phyloP scores from a whole-genome alignment of 225 moss, liverwort and hornwort species.

The Neckera pumila region DNA sequence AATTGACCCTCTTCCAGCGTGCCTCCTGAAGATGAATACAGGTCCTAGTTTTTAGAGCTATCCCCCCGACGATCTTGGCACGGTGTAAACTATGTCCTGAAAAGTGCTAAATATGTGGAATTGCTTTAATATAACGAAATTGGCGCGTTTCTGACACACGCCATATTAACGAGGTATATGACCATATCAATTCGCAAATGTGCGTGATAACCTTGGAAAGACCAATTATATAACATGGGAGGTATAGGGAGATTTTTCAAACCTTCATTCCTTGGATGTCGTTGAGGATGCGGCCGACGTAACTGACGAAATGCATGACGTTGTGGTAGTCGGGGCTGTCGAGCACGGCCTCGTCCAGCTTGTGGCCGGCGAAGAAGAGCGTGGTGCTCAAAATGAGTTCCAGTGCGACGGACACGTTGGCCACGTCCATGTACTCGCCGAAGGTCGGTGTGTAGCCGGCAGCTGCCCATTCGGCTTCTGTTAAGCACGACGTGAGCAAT shows the following conservation, averaged over 20 bases:
- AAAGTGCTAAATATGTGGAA: not conserved
- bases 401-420: constrained; percentile 14
- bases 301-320: constrained; percentile 27
- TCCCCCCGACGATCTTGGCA: not conserved
- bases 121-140: not conserved
- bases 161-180: not conserved
- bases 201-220: not conserved
- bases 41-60: not conserved
- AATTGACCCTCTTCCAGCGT: not conserved
- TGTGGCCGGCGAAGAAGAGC: constrained; percentile 39
- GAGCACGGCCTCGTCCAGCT: constrained; percentile 13
- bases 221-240: not conserved
- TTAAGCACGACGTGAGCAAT: constrained; percentile 29
- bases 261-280: constrained; percentile 51
- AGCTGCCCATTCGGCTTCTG: constrained; percentile 54
- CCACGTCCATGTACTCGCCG: constrained; percentile 33
- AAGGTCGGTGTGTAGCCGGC: constrained; percentile 14
- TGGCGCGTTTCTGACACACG: too few relatives aligned
- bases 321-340: constrained; percentile 21
- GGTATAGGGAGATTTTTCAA: not conserved
- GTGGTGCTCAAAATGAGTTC: constrained; percentile 25
- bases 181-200: not conserved
- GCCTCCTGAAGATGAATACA: not conserved
- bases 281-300: constrained; percentile 42
- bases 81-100: not conserved